Percentiles rank a stretch among this genome's conserved stretches.
Conservation (phyloP, 75 land plant species). For the Pinus tabuliformis region DNA sequence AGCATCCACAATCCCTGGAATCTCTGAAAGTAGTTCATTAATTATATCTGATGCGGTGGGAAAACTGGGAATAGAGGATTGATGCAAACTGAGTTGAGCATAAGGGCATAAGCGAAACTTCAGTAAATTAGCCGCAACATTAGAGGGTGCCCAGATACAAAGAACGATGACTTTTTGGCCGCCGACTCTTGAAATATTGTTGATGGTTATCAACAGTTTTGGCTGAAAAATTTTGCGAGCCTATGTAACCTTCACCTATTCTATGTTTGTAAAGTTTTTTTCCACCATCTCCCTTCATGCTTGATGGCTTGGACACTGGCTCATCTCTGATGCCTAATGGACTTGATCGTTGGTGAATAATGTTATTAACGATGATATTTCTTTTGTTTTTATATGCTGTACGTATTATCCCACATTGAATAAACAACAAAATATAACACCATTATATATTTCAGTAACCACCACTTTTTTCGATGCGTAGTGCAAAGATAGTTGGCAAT, state of each 20-base stretch:
- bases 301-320: too few relatives aligned
- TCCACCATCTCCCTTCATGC: constrained; percentile 6
- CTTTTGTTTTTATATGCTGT: too few relatives aligned
- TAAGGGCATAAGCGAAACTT: constrained; percentile 90
- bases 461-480: too few relatives aligned
- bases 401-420: too few relatives aligned
- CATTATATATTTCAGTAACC: too few relatives aligned
- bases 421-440: too few relatives aligned
- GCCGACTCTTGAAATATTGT: neutral
- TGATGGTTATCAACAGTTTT: constrained; percentile 1
- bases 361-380: too few relatives aligned
- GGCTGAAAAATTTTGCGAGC: neutral
- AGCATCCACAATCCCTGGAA: constrained; percentile 72
- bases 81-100: constrained; percentile 73
- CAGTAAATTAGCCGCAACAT: too few relatives aligned
- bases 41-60: constrained; percentile 31
- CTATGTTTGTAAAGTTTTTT: constrained; percentile 8
- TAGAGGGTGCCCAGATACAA: constrained; percentile 4
- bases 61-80: constrained; percentile 51
- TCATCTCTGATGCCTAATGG: too few relatives aligned
- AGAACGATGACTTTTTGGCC: constrained; percentile 2
- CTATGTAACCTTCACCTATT: neutral
- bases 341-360: too few relatives aligned
- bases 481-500: too few relatives aligned
- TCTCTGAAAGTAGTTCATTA: constrained; percentile 52